Base-by-base conservation (phyloP, 176 grass and related monocot genomes). In the Otatea glauca region DNA sequence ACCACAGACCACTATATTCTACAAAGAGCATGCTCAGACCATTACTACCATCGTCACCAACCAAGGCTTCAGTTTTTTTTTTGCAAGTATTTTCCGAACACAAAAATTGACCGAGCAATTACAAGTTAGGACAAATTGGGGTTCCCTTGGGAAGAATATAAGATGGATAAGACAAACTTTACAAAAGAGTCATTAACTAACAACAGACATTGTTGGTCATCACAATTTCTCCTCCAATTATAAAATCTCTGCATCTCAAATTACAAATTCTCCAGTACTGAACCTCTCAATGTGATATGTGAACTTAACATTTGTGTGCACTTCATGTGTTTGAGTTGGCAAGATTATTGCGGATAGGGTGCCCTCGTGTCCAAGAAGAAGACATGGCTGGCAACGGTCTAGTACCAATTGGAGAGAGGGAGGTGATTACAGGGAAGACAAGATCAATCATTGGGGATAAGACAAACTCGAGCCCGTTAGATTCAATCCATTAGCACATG, bases 101-200 rank as follows among this genome's bases (percentile, higher is more conserved):
- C 44, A 60, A 17, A 80, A 5, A 61, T 82, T 69, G 4, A 38
- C 2, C 51, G 21, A 76, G 51, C 29, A 47, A 76, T 37, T 51
- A 76, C 24, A 82, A 76, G 9, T 60, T 39, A 79, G 54, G 34
- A 70, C 10, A 82, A 76, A 77, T 82, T 77, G 42, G 51, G 39
- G 51, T 34, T 72, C 15, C 54, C 32, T 80, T 49, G 23, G 9
- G 44, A 43, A 63, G 21, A 66, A 38, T 72, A 78, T 64, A 72
- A 64, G 44, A 9, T 55, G 50, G 38, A 45, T 43, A 69, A 34
- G 50, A 45, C 21, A 43, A 77, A 68, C 18, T 69, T 34, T 45
- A 21, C 25, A 39, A 15, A 56, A 11, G 2, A 35, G 20, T 3
- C 7, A 21, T 44, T 75, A 29, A 73, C 18, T 81, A 74, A 56